Base-by-base conservation (phyloP, 768 basidiomycete genomes). In the Lactifluus subvellereus region DNA sequence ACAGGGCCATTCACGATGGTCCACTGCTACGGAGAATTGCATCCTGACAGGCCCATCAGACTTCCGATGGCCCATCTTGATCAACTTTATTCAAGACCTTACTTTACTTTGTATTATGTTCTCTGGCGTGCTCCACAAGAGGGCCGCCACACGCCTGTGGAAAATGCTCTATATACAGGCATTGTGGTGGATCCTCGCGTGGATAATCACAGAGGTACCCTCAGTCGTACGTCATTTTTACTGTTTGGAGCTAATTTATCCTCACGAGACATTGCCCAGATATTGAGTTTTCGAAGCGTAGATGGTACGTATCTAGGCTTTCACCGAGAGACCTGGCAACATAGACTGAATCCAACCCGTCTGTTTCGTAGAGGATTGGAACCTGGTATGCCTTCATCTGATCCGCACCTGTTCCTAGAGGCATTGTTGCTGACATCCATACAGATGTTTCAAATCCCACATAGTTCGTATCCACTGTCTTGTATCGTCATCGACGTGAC, bases 361-460 rank as follows among this genome's bases (percentile, higher is more conserved):
- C 8, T 16, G 4, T 45, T 18, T 53, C 43, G 14, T 16, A 58
- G 62, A 63, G 40, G 38, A 53, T 20, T 59, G 57, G 62, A 63
- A 63, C 62, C 42, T 59, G 43, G 57, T 63, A 51, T 38, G 62
- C 43, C 30, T 30, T 50, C 47, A 40, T 45, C n/a, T 8, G 27
- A 9, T 13, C 8, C 16, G 4, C 9, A 30, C 20, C 40, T 27
- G 22, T 42, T 48, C 38, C 33, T 10, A 49, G 8, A 8, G 37
- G 10, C 60, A 32, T 38, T 2, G 14, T 51, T 35, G 4, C 42
- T 62, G 6, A 35, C 16, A 40, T 27, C 14, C 10, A 27, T 20
- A 33, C 48, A 64, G 63, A 64, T 61, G 22, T 64, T 64, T 48
- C 59, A 64, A 52, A 40, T 52, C 40, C 63, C 63, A 30, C 63